Evolutionary conservation across 2,329 filamentous ascomycete genomes (phyloP).

Genomic region (Hypoxylon rubiginosum): DNA sequence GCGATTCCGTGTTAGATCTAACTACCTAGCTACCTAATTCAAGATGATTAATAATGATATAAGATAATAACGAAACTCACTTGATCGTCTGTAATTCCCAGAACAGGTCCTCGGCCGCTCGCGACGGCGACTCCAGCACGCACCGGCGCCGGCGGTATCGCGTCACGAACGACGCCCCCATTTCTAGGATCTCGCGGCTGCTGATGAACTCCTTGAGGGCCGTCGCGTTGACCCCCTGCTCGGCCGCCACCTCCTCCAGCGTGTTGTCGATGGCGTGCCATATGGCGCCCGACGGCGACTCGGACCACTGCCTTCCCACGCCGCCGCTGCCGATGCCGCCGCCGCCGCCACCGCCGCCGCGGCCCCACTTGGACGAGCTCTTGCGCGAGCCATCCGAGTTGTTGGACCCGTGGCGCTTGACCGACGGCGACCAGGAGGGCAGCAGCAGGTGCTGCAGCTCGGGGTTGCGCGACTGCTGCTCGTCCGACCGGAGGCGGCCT

Average conservation of each 20-base stretch:
- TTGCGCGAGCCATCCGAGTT: constrained; percentile 31
- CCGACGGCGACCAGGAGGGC: constrained; percentile 4
- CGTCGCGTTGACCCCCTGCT: constrained; percentile 42
- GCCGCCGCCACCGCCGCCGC: constrained; percentile 1
- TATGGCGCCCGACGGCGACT: constrained; percentile 40
- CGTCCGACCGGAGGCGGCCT: constrained; percentile 37
- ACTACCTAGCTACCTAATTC: neutral
- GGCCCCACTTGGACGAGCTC: constrained; percentile 17
- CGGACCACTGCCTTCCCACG: constrained; percentile 44
- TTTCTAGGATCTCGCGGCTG: constrained; percentile 44
- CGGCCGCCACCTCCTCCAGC: constrained; percentile 43
- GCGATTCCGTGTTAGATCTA: neutral
- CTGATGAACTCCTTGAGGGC: constrained; percentile 48
- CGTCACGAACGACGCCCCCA: constrained; percentile 45
- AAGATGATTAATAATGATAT: neutral
- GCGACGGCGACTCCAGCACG: constrained; percentile 39
- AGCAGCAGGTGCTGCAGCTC: constrained; percentile 9
- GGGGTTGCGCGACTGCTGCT: constrained; percentile 3
- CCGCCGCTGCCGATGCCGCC: constrained; percentile 5
- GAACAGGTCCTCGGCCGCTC: constrained; percentile 48
- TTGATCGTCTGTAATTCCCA: constrained; percentile 49
- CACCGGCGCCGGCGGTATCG: constrained; percentile 27
- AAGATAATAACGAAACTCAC: neutral
- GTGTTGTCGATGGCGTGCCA: constrained; percentile 42
- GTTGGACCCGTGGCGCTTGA: constrained; percentile 39